Base-by-base conservation (phyloP, 2,329 filamentous ascomycete genomes). In the Cladosporium sp. region DNA sequence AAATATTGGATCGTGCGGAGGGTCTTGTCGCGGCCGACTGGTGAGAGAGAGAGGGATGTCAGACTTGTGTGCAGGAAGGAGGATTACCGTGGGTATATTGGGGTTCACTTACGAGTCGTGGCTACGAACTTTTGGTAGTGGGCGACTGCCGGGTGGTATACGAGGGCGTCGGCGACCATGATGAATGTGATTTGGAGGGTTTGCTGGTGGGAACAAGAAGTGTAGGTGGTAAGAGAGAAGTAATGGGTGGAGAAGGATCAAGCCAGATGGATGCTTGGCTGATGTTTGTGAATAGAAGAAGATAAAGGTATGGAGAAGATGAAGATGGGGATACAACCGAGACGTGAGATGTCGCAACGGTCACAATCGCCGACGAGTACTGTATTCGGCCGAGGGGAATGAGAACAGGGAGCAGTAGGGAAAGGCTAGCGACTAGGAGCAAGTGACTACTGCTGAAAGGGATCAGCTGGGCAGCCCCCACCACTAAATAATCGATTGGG, bases 1-100 rank as follows among this genome's bases (percentile, higher is more conserved):
- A 97, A 96, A 84, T 97, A 99, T 76, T 99, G 93, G 51, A 99
- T 72, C 6, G 88, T 89, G 64, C 93, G 91, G 65, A 99, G 85
- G 64, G 95, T 76, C 78, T 99, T 99, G 80, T 99, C 93, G 72
- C 93, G 91, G 65, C 93, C 93, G 68, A 90, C 84, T 84, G n/a
- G 64, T 50, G 22, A 24, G 15, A 17, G 32, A 18, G 15, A 40
- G 52, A 19, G 8, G n/a, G 43, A 18, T 55, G 43, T 39, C 40
- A 52, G 17, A 29, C 38, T 18, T 24, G 13, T 20, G 30, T 29
- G 22, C n/a, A n/a, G n/a, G 27, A 22, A 15, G 11, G 13, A 15
- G 8, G 36, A 44, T 27, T 24, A 18, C 18, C n/a, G n/a, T n/a
- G n/a, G n/a, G 34, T 34, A 13, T 29, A 30, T 22, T 8, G 13